Percentiles rank a stretch among this genome's conserved stretches.
These are phyloP conservation scores for Sarocladiaceae sp. DNA, from an alignment of 2,329 filamentous ascomycete species.

Conservation along the genomic window DNA sequence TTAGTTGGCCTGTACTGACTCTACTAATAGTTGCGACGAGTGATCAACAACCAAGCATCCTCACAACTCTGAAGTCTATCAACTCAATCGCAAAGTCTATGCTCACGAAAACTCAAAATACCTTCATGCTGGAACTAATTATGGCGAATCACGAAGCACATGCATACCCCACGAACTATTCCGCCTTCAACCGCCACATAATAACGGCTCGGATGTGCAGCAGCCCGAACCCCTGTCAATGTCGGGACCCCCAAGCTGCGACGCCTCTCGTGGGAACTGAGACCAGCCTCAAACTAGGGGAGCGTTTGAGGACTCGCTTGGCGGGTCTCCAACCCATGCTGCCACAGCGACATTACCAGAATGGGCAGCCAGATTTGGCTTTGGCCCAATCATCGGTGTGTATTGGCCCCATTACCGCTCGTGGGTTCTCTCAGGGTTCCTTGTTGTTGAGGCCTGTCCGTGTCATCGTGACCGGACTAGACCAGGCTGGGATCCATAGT, in stretches of 20 bases:
- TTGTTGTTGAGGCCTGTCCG: too few relatives aligned
- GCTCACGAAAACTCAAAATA: not conserved
- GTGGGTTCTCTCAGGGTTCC: too few relatives aligned
- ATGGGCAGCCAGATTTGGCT: not conserved
- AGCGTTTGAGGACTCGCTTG: not conserved
- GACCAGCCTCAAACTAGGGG: constrained; percentile 1
- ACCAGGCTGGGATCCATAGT: not conserved
- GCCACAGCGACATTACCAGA: not conserved
- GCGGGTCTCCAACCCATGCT: not conserved
- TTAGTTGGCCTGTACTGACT: too few relatives aligned
- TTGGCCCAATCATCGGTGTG: not conserved
- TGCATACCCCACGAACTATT: not conserved
- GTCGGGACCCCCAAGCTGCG: constrained; percentile 5
- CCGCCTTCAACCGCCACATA: not conserved
- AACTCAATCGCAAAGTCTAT: not conserved
- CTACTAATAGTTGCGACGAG: too few relatives aligned
- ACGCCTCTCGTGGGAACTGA: constrained; percentile 4
- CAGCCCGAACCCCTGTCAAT: constrained; percentile 7
- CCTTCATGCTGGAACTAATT: too few relatives aligned
- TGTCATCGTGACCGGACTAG: not conserved
- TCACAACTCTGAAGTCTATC: not conserved
- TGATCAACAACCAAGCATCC: not conserved
- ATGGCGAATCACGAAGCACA: too few relatives aligned
- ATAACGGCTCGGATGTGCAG: not conserved
- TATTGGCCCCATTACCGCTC: not conserved